These are phyloP conservation scores for Kurtzmaniella quercitrusa DNA, from an alignment of 1,139 yeast genomes.

Conservation along the genomic window DNA sequence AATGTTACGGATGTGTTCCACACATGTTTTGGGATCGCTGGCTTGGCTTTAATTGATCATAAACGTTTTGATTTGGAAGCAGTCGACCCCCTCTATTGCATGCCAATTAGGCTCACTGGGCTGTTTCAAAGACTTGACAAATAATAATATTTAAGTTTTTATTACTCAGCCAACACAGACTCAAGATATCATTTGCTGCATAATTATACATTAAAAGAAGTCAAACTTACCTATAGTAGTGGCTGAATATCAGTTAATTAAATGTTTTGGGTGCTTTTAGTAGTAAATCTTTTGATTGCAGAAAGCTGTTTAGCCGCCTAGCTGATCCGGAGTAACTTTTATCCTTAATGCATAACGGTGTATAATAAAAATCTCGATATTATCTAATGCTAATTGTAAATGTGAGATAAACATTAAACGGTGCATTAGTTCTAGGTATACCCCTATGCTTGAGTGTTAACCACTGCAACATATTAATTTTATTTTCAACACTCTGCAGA, in stretches of 20 bases:
- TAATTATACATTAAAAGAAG: too few relatives aligned
- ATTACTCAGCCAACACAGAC: background rate
- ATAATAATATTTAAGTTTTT: conserved; percentile 24
- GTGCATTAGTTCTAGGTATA: too few relatives aligned
- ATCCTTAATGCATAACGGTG: background rate
- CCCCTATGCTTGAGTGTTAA: too few relatives aligned
- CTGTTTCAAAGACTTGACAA: conserved; percentile 27
- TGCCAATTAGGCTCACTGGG: conserved; percentile 43
- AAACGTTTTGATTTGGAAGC: conserved; percentile 43
- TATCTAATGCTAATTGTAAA: too few relatives aligned
- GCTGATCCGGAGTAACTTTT: background rate
- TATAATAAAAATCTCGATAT: background rate
- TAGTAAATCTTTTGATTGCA: background rate
- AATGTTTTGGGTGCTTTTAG: background rate
- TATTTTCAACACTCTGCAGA: background rate
- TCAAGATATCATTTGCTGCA: too few relatives aligned
- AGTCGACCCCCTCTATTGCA: conserved; percentile 84
- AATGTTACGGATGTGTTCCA: conserved; percentile 93
- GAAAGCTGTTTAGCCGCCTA: background rate
- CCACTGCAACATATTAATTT: too few relatives aligned
- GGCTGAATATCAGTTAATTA: background rate
- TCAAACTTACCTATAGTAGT: too few relatives aligned
- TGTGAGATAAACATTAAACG: too few relatives aligned
- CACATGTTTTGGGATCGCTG: conserved; percentile 86
- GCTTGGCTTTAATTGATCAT: conserved; percentile 69